These are phyloP conservation scores for Globisporangium ultimum DNA, from an alignment of 352 stramenopile genomes.

Conservation along the genomic window DNA sequence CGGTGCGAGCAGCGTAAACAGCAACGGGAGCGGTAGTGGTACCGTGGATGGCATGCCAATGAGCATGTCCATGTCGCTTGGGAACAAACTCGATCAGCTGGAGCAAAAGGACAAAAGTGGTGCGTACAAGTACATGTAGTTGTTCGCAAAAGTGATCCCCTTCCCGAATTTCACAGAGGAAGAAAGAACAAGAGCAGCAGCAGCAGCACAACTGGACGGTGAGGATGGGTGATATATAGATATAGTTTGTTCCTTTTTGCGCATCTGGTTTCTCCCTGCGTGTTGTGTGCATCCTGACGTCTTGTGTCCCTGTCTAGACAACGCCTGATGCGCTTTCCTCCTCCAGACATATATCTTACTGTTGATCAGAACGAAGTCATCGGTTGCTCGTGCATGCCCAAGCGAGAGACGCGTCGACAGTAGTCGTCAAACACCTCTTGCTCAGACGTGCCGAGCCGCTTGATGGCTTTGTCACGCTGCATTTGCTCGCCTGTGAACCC, in stretches of 20 bases:
- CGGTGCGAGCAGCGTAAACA: conserved; percentile 14
- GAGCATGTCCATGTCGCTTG: conserved; percentile 35
- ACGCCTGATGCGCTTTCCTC: not conserved
- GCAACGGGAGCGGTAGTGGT: not conserved
- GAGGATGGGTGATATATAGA: too few species aligned
- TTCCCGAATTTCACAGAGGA: too few species aligned
- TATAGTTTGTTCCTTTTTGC: too few species aligned
- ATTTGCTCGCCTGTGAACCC: conserved; percentile 63
- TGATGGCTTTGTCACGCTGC: conserved; percentile 54
- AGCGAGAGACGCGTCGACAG: conserved; percentile 42
- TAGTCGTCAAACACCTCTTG: conserved; percentile 67
- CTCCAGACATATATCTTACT: not conserved
- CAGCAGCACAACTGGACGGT: too few species aligned
- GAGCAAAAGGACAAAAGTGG: conserved; percentile 54
- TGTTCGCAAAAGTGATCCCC: not conserved
- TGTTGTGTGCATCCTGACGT: too few species aligned
- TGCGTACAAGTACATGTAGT: conserved; percentile 24
- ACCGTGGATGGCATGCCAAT: conserved; percentile 10
- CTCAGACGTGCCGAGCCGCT: conserved; percentile 49
- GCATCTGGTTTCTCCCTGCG: too few species aligned
- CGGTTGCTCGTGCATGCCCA: conserved; percentile 24
- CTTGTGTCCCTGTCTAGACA: too few species aligned
- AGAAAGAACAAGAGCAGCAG: too few species aligned
- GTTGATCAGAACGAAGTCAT: conserved; percentile 11
- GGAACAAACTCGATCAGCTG: conserved; percentile 71